These are phyloP conservation scores for Casuarina equisetifolia DNA, from an alignment of 306 rosid species.

Conservation along the genomic window DNA sequence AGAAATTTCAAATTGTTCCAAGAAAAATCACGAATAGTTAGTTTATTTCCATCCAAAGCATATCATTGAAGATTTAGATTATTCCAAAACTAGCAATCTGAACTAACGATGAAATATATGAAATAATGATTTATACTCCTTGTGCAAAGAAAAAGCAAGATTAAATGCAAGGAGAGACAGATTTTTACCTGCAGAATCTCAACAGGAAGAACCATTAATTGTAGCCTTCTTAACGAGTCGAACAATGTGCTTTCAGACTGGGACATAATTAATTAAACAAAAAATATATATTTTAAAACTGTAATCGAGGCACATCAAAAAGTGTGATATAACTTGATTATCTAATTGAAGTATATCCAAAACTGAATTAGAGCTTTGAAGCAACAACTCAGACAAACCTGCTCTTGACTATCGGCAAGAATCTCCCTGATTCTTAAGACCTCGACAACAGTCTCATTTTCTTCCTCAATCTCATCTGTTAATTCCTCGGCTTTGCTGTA, in stretches of 20 bases:
- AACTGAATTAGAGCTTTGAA: background rate
- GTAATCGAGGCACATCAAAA: background rate
- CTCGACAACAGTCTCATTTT: background rate
- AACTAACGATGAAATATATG: background rate
- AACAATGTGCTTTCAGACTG: constrained; percentile 26
- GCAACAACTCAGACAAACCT: constrained; percentile 25
- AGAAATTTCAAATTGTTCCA: too few species aligned
- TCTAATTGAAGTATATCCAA: background rate
- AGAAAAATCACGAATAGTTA: too few species aligned
- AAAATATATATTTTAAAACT: background rate
- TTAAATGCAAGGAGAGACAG: background rate
- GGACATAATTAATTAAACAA: background rate
- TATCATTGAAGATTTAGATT: constrained; percentile 2
- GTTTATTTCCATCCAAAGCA: background rate
- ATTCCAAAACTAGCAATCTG: background rate
- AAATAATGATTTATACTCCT: background rate
- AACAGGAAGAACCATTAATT: constrained; percentile 18
- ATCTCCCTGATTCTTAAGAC: constrained; percentile 27
- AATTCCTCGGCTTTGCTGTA: constrained; percentile 18
- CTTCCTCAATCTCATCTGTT: constrained; percentile 17
- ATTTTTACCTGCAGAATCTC: constrained; percentile 29
- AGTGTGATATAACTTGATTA: background rate
- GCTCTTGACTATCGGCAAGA: constrained; percentile 1
- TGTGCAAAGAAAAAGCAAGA: background rate
- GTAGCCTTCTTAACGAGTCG: constrained; percentile 22